These are phyloP conservation scores for Suillus spraguei DNA, from an alignment of 768 basidiomycete genomes.

Conservation along the genomic window DNA sequence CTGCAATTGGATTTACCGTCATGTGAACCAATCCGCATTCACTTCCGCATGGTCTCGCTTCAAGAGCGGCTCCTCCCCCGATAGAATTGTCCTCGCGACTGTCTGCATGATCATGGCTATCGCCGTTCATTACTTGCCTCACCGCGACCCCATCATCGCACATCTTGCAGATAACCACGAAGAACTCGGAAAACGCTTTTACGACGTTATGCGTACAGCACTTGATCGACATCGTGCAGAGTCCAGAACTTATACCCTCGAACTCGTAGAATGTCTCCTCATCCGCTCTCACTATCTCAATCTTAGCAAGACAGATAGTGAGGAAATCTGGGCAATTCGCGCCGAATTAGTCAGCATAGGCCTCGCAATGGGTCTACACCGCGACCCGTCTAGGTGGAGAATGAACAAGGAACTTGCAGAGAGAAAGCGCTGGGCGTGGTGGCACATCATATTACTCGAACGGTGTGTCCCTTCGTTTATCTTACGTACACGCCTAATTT, in stretches of 20 bases:
- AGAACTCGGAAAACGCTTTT: constrained; percentile 66
- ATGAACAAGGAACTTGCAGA: constrained; percentile 73
- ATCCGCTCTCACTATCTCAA: constrained; percentile 73
- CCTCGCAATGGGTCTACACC: constrained; percentile 83
- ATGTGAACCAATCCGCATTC: constrained; percentile 69
- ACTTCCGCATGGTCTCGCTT: constrained; percentile 69
- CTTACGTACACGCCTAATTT: constrained; percentile 10
- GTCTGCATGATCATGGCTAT: constrained; percentile 77
- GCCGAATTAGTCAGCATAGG: constrained; percentile 76
- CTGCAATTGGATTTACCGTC: constrained; percentile 87
- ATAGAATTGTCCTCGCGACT: constrained; percentile 71
- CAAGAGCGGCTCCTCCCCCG: constrained; percentile 65
- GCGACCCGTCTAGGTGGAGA: constrained; percentile 81
- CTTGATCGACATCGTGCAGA: constrained; percentile 65
- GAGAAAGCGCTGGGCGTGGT: constrained; percentile 87
- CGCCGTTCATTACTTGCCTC: constrained; percentile 71
- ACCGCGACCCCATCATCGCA: constrained; percentile 62
- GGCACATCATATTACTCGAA: constrained; percentile 83
- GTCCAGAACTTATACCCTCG: constrained; percentile 62
- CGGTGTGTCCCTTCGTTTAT: constrained; percentile 46
- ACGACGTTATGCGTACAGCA: constrained; percentile 66
- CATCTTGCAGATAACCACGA: constrained; percentile 53
- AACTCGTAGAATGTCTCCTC: constrained; percentile 75
- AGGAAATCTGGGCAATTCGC: constrained; percentile 78
- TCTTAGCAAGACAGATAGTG: constrained; percentile 72